phyloP scores from a whole-genome alignment of 805 yeast genomes.

The Hanseniaspora lachancei region DNA sequence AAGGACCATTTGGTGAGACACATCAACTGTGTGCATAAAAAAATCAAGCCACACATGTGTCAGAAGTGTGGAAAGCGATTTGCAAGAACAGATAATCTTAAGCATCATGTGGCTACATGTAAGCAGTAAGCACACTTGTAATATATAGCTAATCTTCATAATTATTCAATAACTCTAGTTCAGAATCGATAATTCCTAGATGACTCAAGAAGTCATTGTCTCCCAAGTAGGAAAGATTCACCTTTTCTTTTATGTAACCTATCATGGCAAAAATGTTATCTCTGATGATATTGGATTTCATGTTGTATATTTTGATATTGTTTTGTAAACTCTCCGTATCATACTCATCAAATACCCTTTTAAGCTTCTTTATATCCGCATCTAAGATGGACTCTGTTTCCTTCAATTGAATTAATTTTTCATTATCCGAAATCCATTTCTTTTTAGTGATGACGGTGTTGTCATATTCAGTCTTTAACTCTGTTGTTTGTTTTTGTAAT shows the following conservation, averaged over 20 bases:
- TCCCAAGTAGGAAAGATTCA: not conserved
- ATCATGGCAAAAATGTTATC: not conserved
- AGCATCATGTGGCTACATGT: slow-evolving; percentile 55
- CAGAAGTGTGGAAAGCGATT: slow-evolving; percentile 43
- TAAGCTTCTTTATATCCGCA: not conserved
- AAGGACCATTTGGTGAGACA: slow-evolving; percentile 71
- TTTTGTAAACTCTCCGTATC: not conserved
- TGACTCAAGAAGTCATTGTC: not conserved
- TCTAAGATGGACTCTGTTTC: not conserved
- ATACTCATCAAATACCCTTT: not conserved
- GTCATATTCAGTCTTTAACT: not conserved
- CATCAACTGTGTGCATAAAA: slow-evolving; percentile 56
- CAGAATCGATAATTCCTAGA: not conserved
- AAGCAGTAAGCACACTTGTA: slow-evolving; percentile 7
- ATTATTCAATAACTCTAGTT: not conserved
- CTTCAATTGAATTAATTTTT: slow-evolving; percentile 11
- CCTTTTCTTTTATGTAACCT: not conserved
- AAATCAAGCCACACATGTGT: slow-evolving; percentile 59
- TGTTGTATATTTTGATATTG: not conserved
- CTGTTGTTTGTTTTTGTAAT: not conserved
- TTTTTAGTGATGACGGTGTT: slow-evolving; percentile 10
- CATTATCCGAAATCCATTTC: slow-evolving; percentile 14
- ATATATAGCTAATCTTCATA: not conserved
- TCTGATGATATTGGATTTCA: not conserved
- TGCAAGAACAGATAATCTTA: slow-evolving; percentile 52